Percentiles rank a stretch among this genome's conserved stretches.
These are phyloP conservation scores for Triangularia setosa DNA, from an alignment of 2,329 filamentous ascomycete genomes.

Conservation along the genomic window DNA sequence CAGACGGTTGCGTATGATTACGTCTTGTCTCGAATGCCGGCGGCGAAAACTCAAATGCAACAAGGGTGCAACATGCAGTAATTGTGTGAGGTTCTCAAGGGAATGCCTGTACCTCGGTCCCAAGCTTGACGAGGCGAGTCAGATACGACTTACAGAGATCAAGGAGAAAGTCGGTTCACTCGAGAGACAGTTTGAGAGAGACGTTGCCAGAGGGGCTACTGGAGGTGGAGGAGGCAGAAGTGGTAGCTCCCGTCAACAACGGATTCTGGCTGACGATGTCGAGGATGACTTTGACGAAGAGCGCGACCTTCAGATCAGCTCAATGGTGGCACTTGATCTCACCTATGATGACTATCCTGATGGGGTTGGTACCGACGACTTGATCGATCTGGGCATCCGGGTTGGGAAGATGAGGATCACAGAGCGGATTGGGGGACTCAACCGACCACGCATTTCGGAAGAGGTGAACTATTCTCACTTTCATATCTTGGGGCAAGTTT, in stretches of 20 bases:
- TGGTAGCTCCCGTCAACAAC: conserved; percentile 29
- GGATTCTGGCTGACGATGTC: conserved; percentile 46
- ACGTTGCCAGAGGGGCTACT: conserved; percentile 52
- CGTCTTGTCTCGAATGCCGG: conserved; percentile 66
- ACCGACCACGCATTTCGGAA: conserved; percentile 65
- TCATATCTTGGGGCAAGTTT: neutral
- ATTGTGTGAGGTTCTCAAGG: conserved; percentile 54
- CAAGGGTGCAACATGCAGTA: conserved; percentile 67
- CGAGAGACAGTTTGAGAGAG: conserved; percentile 65
- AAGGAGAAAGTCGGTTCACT: conserved; percentile 74
- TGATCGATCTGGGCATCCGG: conserved; percentile 68
- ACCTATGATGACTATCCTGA: conserved; percentile 64
- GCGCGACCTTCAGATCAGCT: conserved; percentile 56
- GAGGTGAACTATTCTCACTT: conserved; percentile 48
- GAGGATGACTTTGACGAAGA: conserved; percentile 37
- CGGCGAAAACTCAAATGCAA: conserved; percentile 76
- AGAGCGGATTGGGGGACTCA: conserved; percentile 69
- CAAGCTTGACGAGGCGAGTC: conserved; percentile 64
- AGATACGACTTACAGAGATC: conserved; percentile 68
- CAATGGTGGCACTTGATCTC: conserved; percentile 60
- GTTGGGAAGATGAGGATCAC: conserved; percentile 71
- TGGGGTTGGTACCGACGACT: conserved; percentile 46
- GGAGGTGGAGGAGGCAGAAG: conserved; percentile 8
- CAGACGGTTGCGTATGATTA: conserved; percentile 62
- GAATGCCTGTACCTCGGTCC: conserved; percentile 63